Evolutionary conservation across 495 filamentous ascomycete species (phyloP).

Genomic region (Talaromyces nanjingensis): DNA sequence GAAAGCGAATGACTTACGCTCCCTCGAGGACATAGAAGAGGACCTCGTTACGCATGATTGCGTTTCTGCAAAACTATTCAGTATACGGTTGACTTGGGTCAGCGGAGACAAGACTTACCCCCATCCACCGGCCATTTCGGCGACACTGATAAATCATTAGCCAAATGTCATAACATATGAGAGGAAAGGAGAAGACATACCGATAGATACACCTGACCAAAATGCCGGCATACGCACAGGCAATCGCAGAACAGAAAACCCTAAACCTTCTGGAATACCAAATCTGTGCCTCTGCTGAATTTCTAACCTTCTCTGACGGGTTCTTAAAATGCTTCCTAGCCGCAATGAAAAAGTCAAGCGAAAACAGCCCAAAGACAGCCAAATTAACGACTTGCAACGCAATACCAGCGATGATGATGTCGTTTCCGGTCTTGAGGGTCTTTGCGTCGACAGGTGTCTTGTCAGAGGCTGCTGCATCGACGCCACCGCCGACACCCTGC

Average conservation of each 20-base stretch:
- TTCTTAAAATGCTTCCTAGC: conserved; percentile 29
- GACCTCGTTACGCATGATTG: conserved; percentile 58
- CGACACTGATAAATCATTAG: conserved; percentile 28
- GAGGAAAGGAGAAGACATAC: conserved; percentile 21
- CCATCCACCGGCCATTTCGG: conserved; percentile 65
- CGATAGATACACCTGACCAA: conserved; percentile 63
- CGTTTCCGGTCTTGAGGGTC: conserved; percentile 39
- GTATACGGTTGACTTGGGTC: background rate
- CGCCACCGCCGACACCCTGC: conserved; percentile 58
- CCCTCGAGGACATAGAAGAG: conserved; percentile 58
- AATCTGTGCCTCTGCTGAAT: conserved; percentile 11
- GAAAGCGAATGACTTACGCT: conserved; percentile 28
- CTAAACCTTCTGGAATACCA: conserved; percentile 35
- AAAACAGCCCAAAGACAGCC: conserved; percentile 45
- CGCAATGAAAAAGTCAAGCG: conserved; percentile 42
- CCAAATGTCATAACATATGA: background rate
- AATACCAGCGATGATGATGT: conserved; percentile 67
- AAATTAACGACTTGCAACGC: conserved; percentile 62
- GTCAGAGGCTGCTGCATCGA: conserved; percentile 45
- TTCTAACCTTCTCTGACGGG: conserved; percentile 23
- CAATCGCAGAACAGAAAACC: conserved; percentile 43
- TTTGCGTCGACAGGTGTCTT: conserved; percentile 1
- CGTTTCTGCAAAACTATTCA: conserved; percentile 26
- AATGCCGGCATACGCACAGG: conserved; percentile 52
- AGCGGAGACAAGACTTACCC: conserved; percentile 13